Conservation (phyloP, 176 grass and related monocot genomes). For the Cymbopogon citratus region DNA sequence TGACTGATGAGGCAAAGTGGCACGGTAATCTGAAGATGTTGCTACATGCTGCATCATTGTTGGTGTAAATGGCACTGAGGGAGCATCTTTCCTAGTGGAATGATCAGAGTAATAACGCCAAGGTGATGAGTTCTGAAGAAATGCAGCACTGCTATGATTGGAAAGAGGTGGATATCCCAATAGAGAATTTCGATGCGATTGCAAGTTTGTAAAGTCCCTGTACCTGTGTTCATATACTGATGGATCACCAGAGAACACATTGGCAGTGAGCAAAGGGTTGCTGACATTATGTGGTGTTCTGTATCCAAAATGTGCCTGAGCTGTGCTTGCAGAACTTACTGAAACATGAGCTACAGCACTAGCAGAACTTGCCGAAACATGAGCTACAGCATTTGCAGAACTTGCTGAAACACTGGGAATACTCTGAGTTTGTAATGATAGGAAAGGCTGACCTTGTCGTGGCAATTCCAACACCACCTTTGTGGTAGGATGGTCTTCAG, state of each 20-base stretch:
- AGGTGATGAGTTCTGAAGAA: conserved; percentile 19
- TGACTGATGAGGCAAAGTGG: conserved; percentile 21
- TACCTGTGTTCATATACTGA: conserved; percentile 16
- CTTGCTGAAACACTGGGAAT: conserved; percentile 10
- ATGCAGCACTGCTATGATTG: conserved; percentile 21
- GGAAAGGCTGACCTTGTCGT: conserved; percentile 35
- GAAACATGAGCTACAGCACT: not conserved
- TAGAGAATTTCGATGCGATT: conserved; percentile 9
- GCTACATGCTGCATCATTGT: not conserved
- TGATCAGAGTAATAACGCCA: conserved; percentile 30
- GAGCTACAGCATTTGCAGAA: not conserved
- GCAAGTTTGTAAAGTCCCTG: not conserved
- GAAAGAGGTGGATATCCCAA: conserved; percentile 25
- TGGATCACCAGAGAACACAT: conserved; percentile 31
- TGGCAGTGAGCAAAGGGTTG: not conserved
- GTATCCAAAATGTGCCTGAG: conserved; percentile 26
- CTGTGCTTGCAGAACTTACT: conserved; percentile 16
- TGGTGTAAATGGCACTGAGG: conserved; percentile 15
- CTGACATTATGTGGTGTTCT: conserved; percentile 4
- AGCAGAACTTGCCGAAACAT: conserved; percentile 19
- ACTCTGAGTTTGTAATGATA: conserved; percentile 33
- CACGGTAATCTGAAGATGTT: conserved; percentile 29
- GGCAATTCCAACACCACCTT: conserved; percentile 35
- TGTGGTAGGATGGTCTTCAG: conserved; percentile 6
- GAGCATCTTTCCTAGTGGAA: not conserved